Percentiles rank a stretch among this genome's conserved stretches.
Conservation (phyloP, 2,329 filamentous ascomycete genomes). For the Fusarium sp. region DNA sequence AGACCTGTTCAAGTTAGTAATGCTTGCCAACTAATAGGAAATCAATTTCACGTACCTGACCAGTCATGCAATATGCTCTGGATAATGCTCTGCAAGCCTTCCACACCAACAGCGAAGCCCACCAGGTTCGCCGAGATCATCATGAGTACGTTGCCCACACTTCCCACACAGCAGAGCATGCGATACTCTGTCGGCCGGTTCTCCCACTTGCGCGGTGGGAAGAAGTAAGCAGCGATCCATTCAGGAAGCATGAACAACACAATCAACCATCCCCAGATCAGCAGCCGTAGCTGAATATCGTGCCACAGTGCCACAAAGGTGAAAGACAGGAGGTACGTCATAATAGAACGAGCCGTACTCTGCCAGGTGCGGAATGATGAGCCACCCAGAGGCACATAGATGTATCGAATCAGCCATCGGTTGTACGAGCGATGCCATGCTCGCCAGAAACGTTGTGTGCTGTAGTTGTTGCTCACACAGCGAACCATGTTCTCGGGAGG, state of each 20-base stretch:
- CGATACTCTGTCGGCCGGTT: conserved; percentile 78
- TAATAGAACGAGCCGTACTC: conserved; percentile 67
- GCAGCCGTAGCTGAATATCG: conserved; percentile 88
- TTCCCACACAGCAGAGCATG: conserved; percentile 82
- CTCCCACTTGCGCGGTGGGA: conserved; percentile 80
- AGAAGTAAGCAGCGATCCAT: conserved; percentile 76
- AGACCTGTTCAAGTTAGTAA: conserved; percentile 63
- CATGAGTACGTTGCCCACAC: conserved; percentile 87
- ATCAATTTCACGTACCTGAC: conserved; percentile 64
- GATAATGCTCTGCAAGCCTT: conserved; percentile 84
- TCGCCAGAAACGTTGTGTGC: conserved; percentile 91
- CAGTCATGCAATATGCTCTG: conserved; percentile 80
- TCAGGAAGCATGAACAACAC: conserved; percentile 95
- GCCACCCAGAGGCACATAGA: conserved; percentile 92
- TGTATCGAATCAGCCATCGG: conserved; percentile 92
- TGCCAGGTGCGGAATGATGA: conserved; percentile 60
- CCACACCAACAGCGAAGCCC: conserved; percentile 91
- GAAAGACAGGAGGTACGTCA: conserved; percentile 88
- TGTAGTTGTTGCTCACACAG: conserved; percentile 96
- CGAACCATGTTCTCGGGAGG: conserved; percentile 98
- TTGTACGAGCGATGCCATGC: conserved; percentile 97
- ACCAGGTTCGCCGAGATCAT: conserved; percentile 97
- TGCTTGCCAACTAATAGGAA: background rate
- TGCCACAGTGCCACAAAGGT: conserved; percentile 99
- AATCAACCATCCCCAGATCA: conserved; percentile 98